Evolutionary conservation across 78 protist species (phyloP).

Genomic region (Dictyostelium purpureum): DNA sequence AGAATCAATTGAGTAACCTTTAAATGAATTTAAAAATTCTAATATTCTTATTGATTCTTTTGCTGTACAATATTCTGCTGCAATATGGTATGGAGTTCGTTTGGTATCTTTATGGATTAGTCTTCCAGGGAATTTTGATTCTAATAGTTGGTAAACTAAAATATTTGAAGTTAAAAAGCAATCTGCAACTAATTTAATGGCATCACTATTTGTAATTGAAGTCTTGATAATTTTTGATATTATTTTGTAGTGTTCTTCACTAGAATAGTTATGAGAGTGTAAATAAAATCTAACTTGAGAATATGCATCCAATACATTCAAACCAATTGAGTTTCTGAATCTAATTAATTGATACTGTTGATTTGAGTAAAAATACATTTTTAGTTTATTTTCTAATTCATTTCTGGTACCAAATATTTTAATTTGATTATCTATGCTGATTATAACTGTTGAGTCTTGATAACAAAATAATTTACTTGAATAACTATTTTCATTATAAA

Average conservation of each 20-base stretch:
- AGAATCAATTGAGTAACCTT: not conserved
- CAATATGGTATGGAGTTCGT: not conserved
- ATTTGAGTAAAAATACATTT: not conserved
- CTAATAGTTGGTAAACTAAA: not conserved
- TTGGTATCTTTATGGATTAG: not conserved
- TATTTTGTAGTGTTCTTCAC: no score
- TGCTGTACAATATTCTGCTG: not conserved
- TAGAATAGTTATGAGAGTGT: no score
- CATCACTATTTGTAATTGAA: not conserved
- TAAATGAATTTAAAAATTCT: not conserved
- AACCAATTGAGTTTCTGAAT: not conserved
- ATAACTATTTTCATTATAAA: not conserved
- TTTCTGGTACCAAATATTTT: not conserved
- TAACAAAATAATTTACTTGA: not conserved
- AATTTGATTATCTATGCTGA: not conserved
- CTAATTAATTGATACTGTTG: not conserved
- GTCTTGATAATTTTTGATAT: no score
- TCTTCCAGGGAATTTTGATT: not conserved
- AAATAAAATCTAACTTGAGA: not conserved
- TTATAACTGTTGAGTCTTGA: not conserved
- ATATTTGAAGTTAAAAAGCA: not conserved
- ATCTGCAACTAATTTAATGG: not conserved
- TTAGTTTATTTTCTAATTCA: not conserved
- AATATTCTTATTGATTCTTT: not conserved
- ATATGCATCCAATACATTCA: not conserved